phyloP scores from a whole-genome alignment of 352 stramenopile genomes.

The Halophytophthora batemanensis region DNA sequence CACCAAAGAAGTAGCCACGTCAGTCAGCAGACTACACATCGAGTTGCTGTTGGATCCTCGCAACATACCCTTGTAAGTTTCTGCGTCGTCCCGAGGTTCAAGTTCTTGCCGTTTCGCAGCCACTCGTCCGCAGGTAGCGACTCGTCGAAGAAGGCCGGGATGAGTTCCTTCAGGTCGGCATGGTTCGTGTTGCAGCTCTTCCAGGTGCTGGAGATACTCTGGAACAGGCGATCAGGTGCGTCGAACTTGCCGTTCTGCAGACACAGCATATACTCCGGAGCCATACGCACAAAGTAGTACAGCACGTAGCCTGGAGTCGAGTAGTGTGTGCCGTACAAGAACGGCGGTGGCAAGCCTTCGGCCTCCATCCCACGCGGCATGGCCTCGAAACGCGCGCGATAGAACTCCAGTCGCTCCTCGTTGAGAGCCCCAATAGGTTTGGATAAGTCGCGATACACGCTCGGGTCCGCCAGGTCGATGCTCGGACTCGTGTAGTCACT shows the following conservation, averaged over 20 bases:
- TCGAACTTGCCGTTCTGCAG: constrained; percentile 99
- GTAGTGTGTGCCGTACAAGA: constrained; percentile 96
- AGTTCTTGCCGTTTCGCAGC: constrained; percentile 94
- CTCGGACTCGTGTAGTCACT: constrained; percentile 81
- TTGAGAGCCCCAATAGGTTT: constrained; percentile 95
- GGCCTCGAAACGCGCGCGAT: constrained; percentile 85
- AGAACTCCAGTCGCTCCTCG: constrained; percentile 83
- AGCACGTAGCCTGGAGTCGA: constrained; percentile 94
- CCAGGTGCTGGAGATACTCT: constrained; percentile 92
- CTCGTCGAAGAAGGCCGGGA: constrained; percentile 97
- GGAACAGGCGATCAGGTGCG: constrained; percentile 96
- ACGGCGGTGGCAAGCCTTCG: constrained; percentile 87
- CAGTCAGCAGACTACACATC: background rate
- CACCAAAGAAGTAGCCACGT: constrained; percentile 4
- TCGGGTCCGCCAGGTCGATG: constrained; percentile 82
- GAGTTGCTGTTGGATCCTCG: background rate
- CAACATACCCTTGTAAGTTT: constrained; percentile 63
- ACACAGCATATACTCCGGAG: constrained; percentile 95
- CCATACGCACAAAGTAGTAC: constrained; percentile 97
- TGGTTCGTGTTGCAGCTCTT: constrained; percentile 83
- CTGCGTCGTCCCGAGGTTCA: constrained; percentile 94
- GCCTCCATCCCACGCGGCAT: constrained; percentile 88
- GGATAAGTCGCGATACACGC: constrained; percentile 92
- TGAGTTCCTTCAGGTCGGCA: constrained; percentile 98
- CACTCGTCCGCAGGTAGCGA: constrained; percentile 85